These are phyloP conservation scores for Hura crepitans DNA, from an alignment of 441 rosid genomes.

Conservation along the genomic window DNA sequence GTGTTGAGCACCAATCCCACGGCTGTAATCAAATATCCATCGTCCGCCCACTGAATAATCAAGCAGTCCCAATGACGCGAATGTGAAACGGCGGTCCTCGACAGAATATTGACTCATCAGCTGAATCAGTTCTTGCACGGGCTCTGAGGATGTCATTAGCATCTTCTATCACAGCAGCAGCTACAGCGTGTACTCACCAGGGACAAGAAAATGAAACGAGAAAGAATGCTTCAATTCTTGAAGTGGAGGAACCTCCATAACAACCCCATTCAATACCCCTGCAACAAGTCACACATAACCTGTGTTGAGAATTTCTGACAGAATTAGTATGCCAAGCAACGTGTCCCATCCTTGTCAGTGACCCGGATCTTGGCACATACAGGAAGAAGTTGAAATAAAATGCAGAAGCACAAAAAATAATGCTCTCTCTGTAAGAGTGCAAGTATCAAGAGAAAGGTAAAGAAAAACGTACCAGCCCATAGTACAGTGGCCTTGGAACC, in stretches of 20 bases:
- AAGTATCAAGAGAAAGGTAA: background rate
- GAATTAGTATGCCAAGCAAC: background rate
- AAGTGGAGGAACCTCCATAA: slow-evolving; percentile 74
- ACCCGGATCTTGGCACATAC: background rate
- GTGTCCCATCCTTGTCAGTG: background rate
- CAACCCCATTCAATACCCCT: slow-evolving; percentile 75
- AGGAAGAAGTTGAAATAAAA: background rate
- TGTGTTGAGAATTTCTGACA: background rate
- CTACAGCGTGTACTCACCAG: slow-evolving; percentile 85
- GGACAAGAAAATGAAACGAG: slow-evolving; percentile 82
- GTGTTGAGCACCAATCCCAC: background rate
- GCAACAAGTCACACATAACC: background rate
- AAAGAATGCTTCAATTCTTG: slow-evolving; percentile 72
- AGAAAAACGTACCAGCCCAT: slow-evolving; percentile 66
- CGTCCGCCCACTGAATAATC: slow-evolving; percentile 13
- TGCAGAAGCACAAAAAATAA: background rate
- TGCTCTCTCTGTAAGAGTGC: background rate
- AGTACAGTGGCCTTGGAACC: slow-evolving; percentile 75
- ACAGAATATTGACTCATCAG: slow-evolving; percentile 83
- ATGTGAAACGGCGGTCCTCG: slow-evolving; percentile 88
- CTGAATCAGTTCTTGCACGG: slow-evolving; percentile 62
- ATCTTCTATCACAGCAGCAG: slow-evolving; percentile 85
- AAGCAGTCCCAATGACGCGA: slow-evolving; percentile 58
- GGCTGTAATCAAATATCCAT: background rate
- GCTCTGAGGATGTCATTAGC: slow-evolving; percentile 81